A percentile compares a stretch with the other conserved stretches of the same genome.
phyloP scores from a whole-genome alignment of 345 rosid genomes.

The Heritiera fomes region DNA sequence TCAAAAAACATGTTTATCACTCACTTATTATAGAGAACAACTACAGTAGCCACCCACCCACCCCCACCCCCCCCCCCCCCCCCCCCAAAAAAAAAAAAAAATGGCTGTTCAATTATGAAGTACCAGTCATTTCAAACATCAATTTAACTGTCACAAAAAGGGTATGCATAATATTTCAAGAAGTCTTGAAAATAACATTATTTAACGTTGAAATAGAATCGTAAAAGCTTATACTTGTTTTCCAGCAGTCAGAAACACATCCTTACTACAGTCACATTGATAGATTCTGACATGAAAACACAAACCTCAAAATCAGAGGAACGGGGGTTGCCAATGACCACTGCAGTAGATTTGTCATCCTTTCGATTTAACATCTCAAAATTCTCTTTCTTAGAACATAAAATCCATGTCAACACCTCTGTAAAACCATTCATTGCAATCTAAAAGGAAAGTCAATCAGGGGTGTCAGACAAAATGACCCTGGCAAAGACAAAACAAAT shows the following conservation, averaged over 20 bases:
- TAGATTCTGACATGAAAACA: not conserved
- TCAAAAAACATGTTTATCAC: constrained; percentile 1
- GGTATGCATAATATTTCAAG: not conserved
- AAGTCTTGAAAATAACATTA: not conserved
- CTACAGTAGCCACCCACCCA: not conserved
- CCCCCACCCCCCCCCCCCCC: too few species aligned
- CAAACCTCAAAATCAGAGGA: constrained; percentile 94
- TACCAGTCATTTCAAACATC: not conserved
- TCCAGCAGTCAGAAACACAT: not conserved
- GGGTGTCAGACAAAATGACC: not conserved
- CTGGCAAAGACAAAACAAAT: constrained; percentile 3
- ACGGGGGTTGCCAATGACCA: constrained; percentile 75
- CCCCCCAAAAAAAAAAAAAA: not conserved
- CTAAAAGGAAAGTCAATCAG: constrained; percentile 33
- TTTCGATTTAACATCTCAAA: constrained; percentile 63
- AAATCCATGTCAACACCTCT: constrained; percentile 79
- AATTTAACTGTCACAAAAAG: not conserved
- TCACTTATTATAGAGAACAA: not conserved
- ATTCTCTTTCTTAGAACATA: constrained; percentile 72
- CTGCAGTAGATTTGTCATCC: constrained; percentile 62
- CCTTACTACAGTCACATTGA: not conserved
- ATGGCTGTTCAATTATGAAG: not conserved
- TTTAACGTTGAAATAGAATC: not conserved
- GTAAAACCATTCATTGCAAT: constrained; percentile 76
- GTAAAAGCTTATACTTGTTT: not conserved